Evolutionary conservation across 768 basidiomycete species (phyloP).

Genomic region (Suillus americanus): DNA sequence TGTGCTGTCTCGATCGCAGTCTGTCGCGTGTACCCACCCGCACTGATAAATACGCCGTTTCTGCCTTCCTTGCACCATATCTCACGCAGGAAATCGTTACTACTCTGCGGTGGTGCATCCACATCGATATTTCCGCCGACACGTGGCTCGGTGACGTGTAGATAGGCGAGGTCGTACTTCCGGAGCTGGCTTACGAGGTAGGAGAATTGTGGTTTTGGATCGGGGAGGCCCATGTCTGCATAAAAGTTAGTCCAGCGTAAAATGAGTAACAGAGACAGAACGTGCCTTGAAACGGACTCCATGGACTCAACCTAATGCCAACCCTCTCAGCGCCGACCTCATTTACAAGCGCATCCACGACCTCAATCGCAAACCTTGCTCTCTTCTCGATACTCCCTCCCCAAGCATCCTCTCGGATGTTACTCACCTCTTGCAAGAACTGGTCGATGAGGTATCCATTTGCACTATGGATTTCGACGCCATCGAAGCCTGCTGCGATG

Average conservation of each 20-base stretch:
- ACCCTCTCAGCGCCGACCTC: constrained; percentile 44
- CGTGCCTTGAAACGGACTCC: constrained; percentile 34
- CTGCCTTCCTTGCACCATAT: constrained; percentile 20
- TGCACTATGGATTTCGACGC: constrained; percentile 41
- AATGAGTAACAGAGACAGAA: neutral
- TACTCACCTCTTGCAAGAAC: constrained; percentile 38
- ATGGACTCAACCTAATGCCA: constrained; percentile 45
- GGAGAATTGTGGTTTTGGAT: constrained; percentile 37
- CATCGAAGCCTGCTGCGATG: constrained; percentile 61
- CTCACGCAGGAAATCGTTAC: constrained; percentile 26
- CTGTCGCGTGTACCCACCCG: constrained; percentile 6
- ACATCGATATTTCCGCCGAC: constrained; percentile 13
- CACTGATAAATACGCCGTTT: constrained; percentile 2
- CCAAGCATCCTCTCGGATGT: constrained; percentile 47
- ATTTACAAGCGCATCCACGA: constrained; percentile 39
- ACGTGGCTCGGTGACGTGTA: constrained; percentile 40
- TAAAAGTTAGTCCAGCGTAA: too few relatives aligned
- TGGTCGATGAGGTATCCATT: constrained; percentile 39
- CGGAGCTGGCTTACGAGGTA: constrained; percentile 30
- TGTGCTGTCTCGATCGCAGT: neutral
- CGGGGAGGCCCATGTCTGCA: constrained; percentile 35
- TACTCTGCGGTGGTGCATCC: constrained; percentile 12
- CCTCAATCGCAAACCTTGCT: constrained; percentile 43
- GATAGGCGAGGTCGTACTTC: constrained; percentile 36
- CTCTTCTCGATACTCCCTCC: constrained; percentile 52